Evolutionary conservation across 2,329 filamentous ascomycete genomes (phyloP).

Genomic region (Orbilia oligospora): DNA sequence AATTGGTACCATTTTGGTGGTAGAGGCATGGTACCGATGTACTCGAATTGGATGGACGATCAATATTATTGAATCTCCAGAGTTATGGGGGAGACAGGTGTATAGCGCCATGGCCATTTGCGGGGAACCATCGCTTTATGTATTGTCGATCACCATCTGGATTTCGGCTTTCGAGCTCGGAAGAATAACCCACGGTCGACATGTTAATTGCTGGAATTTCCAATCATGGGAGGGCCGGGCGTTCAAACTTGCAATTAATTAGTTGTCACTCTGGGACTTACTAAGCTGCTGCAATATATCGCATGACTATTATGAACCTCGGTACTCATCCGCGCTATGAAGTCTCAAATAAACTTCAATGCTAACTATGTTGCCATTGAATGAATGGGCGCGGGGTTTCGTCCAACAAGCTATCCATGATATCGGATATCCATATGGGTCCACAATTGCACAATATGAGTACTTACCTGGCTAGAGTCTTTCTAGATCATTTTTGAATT

Average conservation of each 20-base stretch:
- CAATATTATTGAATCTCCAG: neutral
- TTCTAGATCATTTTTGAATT: neutral
- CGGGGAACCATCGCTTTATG: conserved; percentile 42
- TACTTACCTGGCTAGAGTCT: neutral
- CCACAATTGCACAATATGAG: neutral
- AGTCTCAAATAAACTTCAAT: conserved; percentile 7
- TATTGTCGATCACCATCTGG: conserved; percentile 31
- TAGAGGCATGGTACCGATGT: conserved; percentile 67
- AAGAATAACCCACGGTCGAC: neutral
- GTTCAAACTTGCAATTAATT: no score
- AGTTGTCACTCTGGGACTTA: no score
- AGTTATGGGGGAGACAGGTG: neutral
- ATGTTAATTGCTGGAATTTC: neutral
- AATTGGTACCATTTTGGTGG: conserved; percentile 71
- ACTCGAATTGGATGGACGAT: neutral
- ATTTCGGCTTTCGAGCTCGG: conserved; percentile 3
- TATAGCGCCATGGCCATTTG: neutral
- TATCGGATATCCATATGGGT: no score
- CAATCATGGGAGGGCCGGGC: neutral
- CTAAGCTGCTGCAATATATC: neutral
- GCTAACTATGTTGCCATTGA: conserved; percentile 1
- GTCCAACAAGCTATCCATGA: neutral
- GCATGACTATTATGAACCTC: conserved; percentile 12
- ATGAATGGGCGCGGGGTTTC: conserved; percentile 15
- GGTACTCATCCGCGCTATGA: conserved; percentile 13